Evolutionary conservation across 2,329 filamentous ascomycete genomes (phyloP), one percentile per base, ranked within the genome.

Genomic region (Pseudopithomyces maydicus): DNA sequence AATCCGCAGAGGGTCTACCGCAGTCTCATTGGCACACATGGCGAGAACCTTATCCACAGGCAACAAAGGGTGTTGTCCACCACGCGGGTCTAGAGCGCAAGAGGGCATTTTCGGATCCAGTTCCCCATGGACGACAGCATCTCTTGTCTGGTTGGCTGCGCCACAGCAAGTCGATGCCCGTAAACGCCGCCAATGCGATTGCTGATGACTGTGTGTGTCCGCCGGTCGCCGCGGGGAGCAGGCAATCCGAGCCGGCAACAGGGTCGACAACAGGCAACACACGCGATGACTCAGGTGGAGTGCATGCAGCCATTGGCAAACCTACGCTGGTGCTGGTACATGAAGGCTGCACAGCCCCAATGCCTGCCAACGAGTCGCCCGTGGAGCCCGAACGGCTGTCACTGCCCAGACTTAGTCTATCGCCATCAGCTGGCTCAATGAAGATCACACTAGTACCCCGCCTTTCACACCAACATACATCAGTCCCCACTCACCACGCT

Each of bases 351-450:
- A 50, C 47, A 50, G 47, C 47, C 47, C 47, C 47, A 22, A 41
- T 12, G 15, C 5, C 45, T 19, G 14, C 12, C 45, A 22, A 6
- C 45, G 35, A 39, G 10, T 26, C 46, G 46, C 26, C 46, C 46
- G 33, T 46, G 29, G 44, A n/a, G 44, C 47, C 33, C 33, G 20
- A 12, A 19, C 38, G 32, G 19, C 20, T 33, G 36, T 36, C 22
- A 19, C n/a, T 41, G 47, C 36, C 47, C 47, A 39, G 47, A 49
- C 46, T 17, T 20, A 32, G 14, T 2, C 6, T 51, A 23, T 35
- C 48, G n/a, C 48, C 48, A 51, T 51, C 48, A 43, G n/a, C 48
- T 51, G 48, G 48, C 36, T 22, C 17, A 42, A 42, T 42, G 48
- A 23, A 51, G 36, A 51, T 51, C 23, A 38, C 48, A 38, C 48